phyloP scores from a whole-genome alignment of 129 eudicot genomes.

The Flaveria trinervia region DNA sequence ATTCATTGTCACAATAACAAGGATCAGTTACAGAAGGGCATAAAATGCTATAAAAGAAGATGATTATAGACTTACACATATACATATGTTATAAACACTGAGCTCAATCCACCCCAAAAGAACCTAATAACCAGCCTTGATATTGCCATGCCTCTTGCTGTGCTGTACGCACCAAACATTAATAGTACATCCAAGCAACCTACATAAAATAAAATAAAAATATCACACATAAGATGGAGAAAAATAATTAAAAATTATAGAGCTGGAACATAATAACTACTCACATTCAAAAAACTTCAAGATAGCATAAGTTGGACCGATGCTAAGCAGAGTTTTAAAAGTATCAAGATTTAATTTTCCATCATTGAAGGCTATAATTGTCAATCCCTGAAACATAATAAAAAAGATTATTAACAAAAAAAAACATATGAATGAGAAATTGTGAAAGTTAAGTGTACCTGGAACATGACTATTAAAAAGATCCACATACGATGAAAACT shows the following conservation, averaged over 20 bases:
- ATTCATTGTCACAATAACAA: conserved; percentile 13
- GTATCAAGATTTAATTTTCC: conserved; percentile 61
- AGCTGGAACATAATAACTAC: conserved; percentile 25
- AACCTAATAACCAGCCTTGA: conserved; percentile 91
- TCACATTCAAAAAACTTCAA: conserved; percentile 85
- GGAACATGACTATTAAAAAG: conserved; percentile 87
- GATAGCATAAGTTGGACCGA: conserved; percentile 86
- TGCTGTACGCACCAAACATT: conserved; percentile 95
- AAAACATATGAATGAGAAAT: background rate
- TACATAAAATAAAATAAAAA: conserved; percentile 28
- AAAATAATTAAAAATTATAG: conserved; percentile 14
- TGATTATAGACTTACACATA: conserved; percentile 66
- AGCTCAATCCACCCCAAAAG: conserved; percentile 74
- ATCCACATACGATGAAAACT: conserved; percentile 99
- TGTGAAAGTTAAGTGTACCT: conserved; percentile 47
- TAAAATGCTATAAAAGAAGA: background rate
- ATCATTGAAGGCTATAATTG: conserved; percentile 75
- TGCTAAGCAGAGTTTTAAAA: conserved; percentile 70
- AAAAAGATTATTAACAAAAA: conserved; percentile 15
- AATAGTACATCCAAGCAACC: conserved; percentile 88
- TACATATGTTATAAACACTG: conserved; percentile 69
- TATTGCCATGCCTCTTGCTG: conserved; percentile 93
- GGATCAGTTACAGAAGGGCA: conserved; percentile 15
- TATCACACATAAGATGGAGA: conserved; percentile 1
- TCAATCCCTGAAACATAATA: conserved; percentile 57